Percentiles rank a stretch among this genome's conserved stretches.
These are phyloP conservation scores for Lodderomyces margitis DNA, from an alignment of 1,139 yeast species.

Conservation along the genomic window DNA sequence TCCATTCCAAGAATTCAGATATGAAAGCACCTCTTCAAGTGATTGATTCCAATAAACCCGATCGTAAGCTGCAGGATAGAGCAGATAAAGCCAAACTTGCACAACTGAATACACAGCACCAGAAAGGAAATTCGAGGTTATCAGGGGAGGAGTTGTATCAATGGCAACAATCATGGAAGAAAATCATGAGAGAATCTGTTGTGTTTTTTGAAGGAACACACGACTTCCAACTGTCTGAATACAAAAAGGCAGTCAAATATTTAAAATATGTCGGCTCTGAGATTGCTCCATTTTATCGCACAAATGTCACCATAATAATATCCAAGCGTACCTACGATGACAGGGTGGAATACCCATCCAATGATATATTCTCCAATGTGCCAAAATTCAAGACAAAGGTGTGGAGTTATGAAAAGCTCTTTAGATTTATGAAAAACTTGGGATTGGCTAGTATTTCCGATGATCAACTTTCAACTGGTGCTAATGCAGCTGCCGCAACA, in stretches of 20 bases:
- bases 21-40: neutral
- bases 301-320: conserved; percentile 76
- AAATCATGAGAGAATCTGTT: conserved; percentile 68
- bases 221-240: conserved; percentile 44
- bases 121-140: conserved; percentile 22
- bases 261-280: conserved; percentile 61
- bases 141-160: conserved; percentile 54
- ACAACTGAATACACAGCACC: conserved; percentile 10
- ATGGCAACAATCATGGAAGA: conserved; percentile 85
- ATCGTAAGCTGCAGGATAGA: conserved; percentile 2
- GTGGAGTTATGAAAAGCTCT: conserved; percentile 86
- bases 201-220: conserved; percentile 78
- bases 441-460: conserved; percentile 41
- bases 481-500: conserved; percentile 7
- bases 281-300: conserved; percentile 73
- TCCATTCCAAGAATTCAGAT: neutral
- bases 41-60: neutral
- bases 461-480: conserved; percentile 13
- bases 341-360: conserved; percentile 32
- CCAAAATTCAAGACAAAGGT: conserved; percentile 63
- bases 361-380: conserved; percentile 70
- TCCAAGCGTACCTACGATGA: conserved; percentile 48
- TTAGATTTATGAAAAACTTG: conserved; percentile 72
- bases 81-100: neutral
- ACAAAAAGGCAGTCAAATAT: conserved; percentile 53